Evolutionary conservation across 2,329 filamentous ascomycete species (phyloP), one percentile per base, ranked within the genome.

Genomic region (Aspergillus calidoustus): DNA sequence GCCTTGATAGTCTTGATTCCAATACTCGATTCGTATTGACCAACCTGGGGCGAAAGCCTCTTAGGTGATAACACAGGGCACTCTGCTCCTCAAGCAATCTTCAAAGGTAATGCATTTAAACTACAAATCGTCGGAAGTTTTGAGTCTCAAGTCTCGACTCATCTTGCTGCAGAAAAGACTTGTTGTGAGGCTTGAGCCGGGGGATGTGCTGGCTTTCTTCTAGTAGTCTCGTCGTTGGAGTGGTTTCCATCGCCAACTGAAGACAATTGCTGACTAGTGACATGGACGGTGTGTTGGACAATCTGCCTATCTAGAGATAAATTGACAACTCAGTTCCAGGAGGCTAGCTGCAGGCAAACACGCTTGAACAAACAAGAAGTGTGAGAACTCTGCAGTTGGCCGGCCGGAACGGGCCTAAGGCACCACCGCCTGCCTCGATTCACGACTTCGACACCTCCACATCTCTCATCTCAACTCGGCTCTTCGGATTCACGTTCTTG

Each of bases 341-440:
- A 8, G 11, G 13, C 17, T 53, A 28, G 31, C 50, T 53, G 31
- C 50, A 43, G 50, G 50, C 50, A 53, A 53, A 53, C 50, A 53
- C 11, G 34, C 34, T 41, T 15, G 34, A 41, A 41, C 34, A 41
- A 41, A 53, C 25, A 34, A 41, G 19, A 34, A 11, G 22, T 41
- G 50, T 53, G 50, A 53, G 31, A 38, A 43, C 19, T 53, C 34
- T 53, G 50, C 50, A 53, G 50, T 19, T 41, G 19, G 30, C n/a
- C 30, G 31, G 30, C 2, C 49, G 31, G 19, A 3, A 22, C n/a
- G 19, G 3, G 31, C 50, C 50, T 53, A 11, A 53, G 50, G 49
- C 49, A 53, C 19, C 31, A n/a, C 38, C 28, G 19, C 17, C 34
- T 34, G 17, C 9, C 17, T 52, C 7, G 2, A 11, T 54, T 9